phyloP scores from a whole-genome alignment of 2,329 filamentous ascomycete genomes.

The Monosporascus sp. region DNA sequence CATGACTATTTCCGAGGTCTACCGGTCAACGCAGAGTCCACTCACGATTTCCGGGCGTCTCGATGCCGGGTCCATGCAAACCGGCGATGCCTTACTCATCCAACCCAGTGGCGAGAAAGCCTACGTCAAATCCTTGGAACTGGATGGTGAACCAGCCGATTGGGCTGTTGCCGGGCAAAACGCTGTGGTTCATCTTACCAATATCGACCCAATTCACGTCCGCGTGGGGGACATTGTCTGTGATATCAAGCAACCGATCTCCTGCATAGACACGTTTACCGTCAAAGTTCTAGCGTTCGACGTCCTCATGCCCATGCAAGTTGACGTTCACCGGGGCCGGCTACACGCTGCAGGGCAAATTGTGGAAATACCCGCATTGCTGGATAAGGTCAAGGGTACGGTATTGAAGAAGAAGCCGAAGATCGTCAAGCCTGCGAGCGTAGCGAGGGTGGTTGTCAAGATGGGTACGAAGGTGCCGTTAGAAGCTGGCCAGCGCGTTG shows the following conservation, averaged over 20 bases:
- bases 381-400: constrained; percentile 77
- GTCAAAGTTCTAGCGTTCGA: constrained; percentile 87
- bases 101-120: constrained; percentile 80
- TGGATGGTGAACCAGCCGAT: constrained; percentile 66
- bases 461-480: constrained; percentile 70
- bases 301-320: constrained; percentile 77
- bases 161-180: constrained; percentile 95
- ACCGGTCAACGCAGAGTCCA: constrained; percentile 73
- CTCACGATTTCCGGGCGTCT: constrained; percentile 82
- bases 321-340: constrained; percentile 84
- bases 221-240: constrained; percentile 85
- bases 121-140: constrained; percentile 73
- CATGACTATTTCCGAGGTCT: constrained; percentile 83
- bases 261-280: constrained; percentile 67
- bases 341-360: constrained; percentile 75
- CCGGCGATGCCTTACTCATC: constrained; percentile 72
- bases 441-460: constrained; percentile 73
- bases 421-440: constrained; percentile 71
- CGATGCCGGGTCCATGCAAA: constrained; percentile 76
- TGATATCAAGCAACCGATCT: constrained; percentile 59
- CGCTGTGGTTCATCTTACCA: constrained; percentile 72
- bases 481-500: constrained; percentile 73
- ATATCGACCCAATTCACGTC: constrained; percentile 81
- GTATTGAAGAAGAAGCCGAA: constrained; percentile 77
- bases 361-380: constrained; percentile 60